Evolutionary conservation across 2,329 filamentous ascomycete genomes (phyloP).

Genomic region (Stemphylium vesicarium): DNA sequence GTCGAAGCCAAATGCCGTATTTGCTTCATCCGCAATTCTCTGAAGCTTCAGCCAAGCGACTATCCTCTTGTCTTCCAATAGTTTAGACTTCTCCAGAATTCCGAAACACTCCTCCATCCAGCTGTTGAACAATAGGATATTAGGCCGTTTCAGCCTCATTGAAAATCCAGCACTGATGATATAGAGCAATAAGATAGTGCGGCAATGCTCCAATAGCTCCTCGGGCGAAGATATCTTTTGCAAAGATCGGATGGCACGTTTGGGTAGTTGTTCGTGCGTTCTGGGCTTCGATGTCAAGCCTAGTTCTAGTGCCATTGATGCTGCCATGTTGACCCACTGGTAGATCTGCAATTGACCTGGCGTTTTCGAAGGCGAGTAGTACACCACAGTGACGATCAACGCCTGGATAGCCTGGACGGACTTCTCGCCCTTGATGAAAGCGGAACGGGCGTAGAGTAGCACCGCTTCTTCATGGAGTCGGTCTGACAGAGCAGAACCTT

Average conservation of each 20-base stretch:
- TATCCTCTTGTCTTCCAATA: conserved; percentile 38
- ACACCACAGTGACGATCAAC: conserved; percentile 43
- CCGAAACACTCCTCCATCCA: conserved; percentile 47
- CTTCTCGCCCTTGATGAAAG: conserved; percentile 48
- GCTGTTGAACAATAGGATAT: conserved; percentile 44
- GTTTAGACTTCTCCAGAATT: conserved; percentile 41
- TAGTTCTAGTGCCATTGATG: conserved; percentile 46
- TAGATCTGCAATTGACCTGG: conserved; percentile 44
- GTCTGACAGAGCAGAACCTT: conserved; percentile 40
- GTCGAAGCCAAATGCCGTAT: conserved; percentile 47
- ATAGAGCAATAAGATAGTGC: conserved; percentile 43
- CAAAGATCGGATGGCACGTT: conserved; percentile 38
- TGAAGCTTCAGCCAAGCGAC: conserved; percentile 43
- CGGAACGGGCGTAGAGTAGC: conserved; percentile 40
- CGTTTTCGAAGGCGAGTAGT: conserved; percentile 43
- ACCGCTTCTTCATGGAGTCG: conserved; percentile 44
- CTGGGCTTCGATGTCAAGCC: conserved; percentile 45
- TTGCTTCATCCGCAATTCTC: conserved; percentile 46
- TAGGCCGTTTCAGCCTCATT: conserved; percentile 43
- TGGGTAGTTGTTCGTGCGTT: conserved; percentile 48
- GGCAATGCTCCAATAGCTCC: conserved; percentile 44
- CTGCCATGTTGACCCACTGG: conserved; percentile 45
- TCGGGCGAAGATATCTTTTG: conserved; percentile 45
- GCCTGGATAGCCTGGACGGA: conserved; percentile 46
- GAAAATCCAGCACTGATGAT: conserved; percentile 43